These are phyloP conservation scores for Ustilago curta DNA, from an alignment of 1,284 basidiomycete genomes.

Conservation along the genomic window DNA sequence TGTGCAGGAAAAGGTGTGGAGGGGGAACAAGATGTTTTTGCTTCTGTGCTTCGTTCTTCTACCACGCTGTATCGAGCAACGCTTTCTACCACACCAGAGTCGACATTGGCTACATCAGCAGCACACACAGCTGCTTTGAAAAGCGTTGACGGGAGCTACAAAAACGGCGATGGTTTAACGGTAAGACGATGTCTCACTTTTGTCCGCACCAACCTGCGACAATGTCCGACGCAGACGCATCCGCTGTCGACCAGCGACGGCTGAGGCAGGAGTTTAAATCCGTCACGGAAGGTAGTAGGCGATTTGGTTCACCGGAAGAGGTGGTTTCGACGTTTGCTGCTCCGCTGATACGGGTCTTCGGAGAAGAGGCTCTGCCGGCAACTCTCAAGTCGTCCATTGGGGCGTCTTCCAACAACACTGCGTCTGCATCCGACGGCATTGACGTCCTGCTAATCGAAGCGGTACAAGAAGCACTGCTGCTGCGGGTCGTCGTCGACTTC, in stretches of 20 bases:
- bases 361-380: background rate
- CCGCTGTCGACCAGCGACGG: conserved; percentile 4
- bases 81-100: too few species aligned
- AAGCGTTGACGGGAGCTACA: background rate
- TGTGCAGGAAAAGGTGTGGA: conserved; percentile 1
- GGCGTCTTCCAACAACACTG: too few species aligned
- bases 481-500: conserved; percentile 26
- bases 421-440: background rate
- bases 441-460: conserved; percentile 24
- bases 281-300: conserved; percentile 1
- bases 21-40: conserved; percentile 5
- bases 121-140: background rate
- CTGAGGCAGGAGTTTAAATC: conserved; percentile 15
- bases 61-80: background rate
- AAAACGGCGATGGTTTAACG: too few species aligned
- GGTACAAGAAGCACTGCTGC: conserved; percentile 21
- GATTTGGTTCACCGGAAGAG: conserved; percentile 7
- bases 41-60: background rate
- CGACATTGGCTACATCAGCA: background rate
- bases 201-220: too few species aligned
- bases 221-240: background rate
- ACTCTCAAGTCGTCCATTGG: background rate
- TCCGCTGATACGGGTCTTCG: conserved; percentile 8
- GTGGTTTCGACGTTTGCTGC: conserved; percentile 1
- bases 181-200: too few species aligned